phyloP scores from a whole-genome alignment of 768 basidiomycete species.

The Termitomyces sp. region DNA sequence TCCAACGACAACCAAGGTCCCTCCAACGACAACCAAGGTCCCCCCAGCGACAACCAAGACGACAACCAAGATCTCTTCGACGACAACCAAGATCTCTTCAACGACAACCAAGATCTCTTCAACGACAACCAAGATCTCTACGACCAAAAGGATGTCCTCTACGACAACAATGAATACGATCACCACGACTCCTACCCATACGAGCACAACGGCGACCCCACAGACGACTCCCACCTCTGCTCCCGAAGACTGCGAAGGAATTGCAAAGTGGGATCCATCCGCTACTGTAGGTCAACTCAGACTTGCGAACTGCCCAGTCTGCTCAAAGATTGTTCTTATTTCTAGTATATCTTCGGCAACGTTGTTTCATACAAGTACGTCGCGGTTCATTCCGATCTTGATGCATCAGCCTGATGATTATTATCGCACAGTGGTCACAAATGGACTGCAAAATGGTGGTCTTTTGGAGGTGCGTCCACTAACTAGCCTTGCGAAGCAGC shows the following conservation, averaged over 20 bases:
- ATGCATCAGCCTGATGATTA: not conserved
- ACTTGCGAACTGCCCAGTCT: not conserved
- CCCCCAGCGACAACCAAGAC: not conserved
- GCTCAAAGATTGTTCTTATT: not conserved
- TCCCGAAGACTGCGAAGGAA: not conserved
- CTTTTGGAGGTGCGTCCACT: constrained; percentile 4
- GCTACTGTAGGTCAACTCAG: not conserved
- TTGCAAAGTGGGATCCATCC: not conserved
- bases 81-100: not conserved
- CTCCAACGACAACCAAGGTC: not conserved
- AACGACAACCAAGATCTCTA: not conserved
- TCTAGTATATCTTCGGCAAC: constrained; percentile 2
- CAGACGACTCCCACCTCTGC: not conserved
- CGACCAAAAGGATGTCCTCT: not conserved
- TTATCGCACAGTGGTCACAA: not conserved
- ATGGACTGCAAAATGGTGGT: constrained; percentile 12
- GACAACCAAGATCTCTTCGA: not conserved
- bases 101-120: not conserved
- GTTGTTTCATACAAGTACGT: constrained; percentile 4
- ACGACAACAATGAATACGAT: not conserved
- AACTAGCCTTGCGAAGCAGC: not conserved
- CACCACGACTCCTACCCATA: not conserved
- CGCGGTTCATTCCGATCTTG: not conserved
- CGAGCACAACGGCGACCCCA: not conserved
- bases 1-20: not conserved